Conservation (phyloP, 2,329 filamentous ascomycete species). For the Domatiomyces globalis region DNA sequence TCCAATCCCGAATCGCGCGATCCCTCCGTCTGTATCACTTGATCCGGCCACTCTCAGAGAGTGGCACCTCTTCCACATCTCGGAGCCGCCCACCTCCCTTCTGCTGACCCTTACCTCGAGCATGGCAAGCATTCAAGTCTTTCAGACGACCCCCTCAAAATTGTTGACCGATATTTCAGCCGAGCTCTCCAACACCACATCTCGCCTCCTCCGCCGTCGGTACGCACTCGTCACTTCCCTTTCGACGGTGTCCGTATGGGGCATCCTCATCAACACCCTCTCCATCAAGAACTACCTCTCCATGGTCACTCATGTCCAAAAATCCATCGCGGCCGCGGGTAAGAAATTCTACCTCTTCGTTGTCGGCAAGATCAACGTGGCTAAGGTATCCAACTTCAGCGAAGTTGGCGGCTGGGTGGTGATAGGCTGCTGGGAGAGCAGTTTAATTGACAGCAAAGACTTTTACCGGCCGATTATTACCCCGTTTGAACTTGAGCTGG, state of each 20-base stretch:
- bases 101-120: constrained; percentile 77
- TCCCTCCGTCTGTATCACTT: constrained; percentile 39
- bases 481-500: constrained; percentile 79
- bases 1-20: constrained; percentile 66
- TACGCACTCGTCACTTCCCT: constrained; percentile 77
- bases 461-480: constrained; percentile 86
- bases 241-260: constrained; percentile 68
- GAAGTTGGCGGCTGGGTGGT: constrained; percentile 96
- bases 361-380: constrained; percentile 88
- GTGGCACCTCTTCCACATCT: constrained; percentile 73
- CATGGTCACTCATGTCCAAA: constrained; percentile 60
- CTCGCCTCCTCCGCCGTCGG: constrained; percentile 59
- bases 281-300: constrained; percentile 80
- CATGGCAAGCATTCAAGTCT: constrained; percentile 64
- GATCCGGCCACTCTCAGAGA: constrained; percentile 40
- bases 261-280: constrained; percentile 90
- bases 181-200: constrained; percentile 35
- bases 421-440: constrained; percentile 95
- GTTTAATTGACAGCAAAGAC: constrained; percentile 71
- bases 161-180: constrained; percentile 11
- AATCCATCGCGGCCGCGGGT: constrained; percentile 59
- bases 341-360: constrained; percentile 97
- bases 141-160: constrained; percentile 31
- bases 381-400: constrained; percentile 90
- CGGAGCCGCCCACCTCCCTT: constrained; percentile 64